Conservation (phyloP, 2,329 filamentous ascomycete genomes). For the Colletotrichum aenigma region DNA sequence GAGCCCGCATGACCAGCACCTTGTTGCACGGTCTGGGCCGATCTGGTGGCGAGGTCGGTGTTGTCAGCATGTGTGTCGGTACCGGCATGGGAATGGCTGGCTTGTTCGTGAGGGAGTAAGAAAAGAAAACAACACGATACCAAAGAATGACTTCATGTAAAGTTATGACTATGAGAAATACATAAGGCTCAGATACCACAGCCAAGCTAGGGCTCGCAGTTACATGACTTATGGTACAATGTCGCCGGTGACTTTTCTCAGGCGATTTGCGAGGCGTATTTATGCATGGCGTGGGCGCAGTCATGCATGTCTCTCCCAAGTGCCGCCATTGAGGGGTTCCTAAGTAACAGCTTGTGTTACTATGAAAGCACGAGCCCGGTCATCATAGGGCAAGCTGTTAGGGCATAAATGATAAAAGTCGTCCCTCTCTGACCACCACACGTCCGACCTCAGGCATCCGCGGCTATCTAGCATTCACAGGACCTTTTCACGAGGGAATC, state of each 20-base stretch:
- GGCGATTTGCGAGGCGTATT: not conserved
- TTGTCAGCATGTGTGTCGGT: slow-evolving; percentile 89
- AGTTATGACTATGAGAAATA: not conserved
- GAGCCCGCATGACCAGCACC: slow-evolving; percentile 79
- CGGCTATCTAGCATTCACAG: not conserved
- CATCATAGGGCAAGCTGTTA: not conserved
- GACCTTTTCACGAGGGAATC: not conserved
- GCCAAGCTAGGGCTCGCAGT: not conserved
- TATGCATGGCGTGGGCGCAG: not conserved
- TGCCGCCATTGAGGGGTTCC: not conserved
- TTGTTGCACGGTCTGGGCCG: slow-evolving; percentile 70
- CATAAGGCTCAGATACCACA: not conserved
- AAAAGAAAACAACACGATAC: not conserved
- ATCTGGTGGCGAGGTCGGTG: slow-evolving; percentile 73
- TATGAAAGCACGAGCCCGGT: not conserved
- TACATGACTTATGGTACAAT: not conserved
- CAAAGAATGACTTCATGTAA: not conserved
- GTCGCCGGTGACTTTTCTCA: not conserved
- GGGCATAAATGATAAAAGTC: not conserved
- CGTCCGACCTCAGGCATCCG: not conserved
- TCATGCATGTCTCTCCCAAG: not conserved
- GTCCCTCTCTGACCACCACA: not conserved
- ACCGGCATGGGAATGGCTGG: slow-evolving; percentile 81
- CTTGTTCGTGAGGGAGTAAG: slow-evolving; percentile 67
- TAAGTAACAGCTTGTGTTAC: not conserved